phyloP scores from a whole-genome alignment of 768 basidiomycete genomes.

The Hericium alpestre region DNA sequence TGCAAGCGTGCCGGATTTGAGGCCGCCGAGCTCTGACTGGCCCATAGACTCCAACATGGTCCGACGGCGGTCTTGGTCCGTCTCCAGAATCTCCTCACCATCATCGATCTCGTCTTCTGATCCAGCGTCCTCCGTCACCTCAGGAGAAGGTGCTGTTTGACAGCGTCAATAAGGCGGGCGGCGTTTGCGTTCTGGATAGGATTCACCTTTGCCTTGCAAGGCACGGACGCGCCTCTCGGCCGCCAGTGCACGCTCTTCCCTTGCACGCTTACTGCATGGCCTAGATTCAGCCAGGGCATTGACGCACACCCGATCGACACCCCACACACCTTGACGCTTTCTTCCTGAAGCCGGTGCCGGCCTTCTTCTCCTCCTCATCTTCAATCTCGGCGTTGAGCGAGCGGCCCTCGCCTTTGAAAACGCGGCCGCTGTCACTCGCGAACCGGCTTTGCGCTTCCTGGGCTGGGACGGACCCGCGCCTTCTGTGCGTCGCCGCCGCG shows the following conservation, averaged over 20 bases:
- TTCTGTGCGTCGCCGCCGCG: constrained; percentile 29
- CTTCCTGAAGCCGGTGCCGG: constrained; percentile 61
- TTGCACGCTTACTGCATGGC: constrained; percentile 54
- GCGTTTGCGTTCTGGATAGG: neutral
- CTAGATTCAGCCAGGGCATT: neutral
- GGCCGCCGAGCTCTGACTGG: constrained; percentile 30
- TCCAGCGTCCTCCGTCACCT: neutral
- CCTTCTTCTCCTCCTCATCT: constrained; percentile 26
- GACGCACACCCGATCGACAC: neutral
- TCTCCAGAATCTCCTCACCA: constrained; percentile 21
- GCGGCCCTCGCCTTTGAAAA: constrained; percentile 49
- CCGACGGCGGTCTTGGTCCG: constrained; percentile 39
- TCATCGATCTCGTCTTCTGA: constrained; percentile 10
- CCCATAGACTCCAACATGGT: constrained; percentile 38
- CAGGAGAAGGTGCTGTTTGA: neutral
- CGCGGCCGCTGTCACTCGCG: constrained; percentile 51
- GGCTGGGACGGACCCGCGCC: constrained; percentile 51
- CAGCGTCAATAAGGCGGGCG: neutral
- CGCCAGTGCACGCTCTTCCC: constrained; percentile 72
- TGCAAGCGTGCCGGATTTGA: constrained; percentile 31
- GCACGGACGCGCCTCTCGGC: constrained; percentile 49
- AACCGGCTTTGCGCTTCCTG: constrained; percentile 60
- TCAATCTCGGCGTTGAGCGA: constrained; percentile 34
- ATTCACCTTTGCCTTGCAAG: constrained; percentile 28
- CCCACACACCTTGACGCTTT: constrained; percentile 48